phyloP scores from a whole-genome alignment of 2,329 filamentous ascomycete genomes.

The Aureobasidium sp. region DNA sequence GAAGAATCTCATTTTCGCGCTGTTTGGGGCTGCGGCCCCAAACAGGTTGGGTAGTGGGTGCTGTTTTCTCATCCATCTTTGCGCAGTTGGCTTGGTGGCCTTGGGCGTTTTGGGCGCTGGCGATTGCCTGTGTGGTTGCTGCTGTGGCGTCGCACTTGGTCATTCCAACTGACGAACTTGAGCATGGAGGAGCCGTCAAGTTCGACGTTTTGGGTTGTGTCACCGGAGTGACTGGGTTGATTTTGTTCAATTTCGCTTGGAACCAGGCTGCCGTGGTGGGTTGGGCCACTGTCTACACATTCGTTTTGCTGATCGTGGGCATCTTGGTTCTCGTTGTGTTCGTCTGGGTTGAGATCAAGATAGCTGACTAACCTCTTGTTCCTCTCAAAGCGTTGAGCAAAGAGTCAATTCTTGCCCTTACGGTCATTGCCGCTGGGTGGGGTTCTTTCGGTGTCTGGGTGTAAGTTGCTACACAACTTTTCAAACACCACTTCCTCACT shows the following conservation, averaged over 20 bases:
- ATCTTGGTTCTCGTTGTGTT: constrained; percentile 45
- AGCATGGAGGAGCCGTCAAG: neutral
- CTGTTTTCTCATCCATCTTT: constrained; percentile 26
- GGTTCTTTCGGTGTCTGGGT: neutral
- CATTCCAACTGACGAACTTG: constrained; percentile 20
- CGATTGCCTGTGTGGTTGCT: constrained; percentile 29
- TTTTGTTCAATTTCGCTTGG: constrained; percentile 61
- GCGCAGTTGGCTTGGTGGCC: constrained; percentile 19
- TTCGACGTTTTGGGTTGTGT: constrained; percentile 36
- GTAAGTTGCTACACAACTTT: too few species aligned
- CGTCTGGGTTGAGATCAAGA: constrained; percentile 38
- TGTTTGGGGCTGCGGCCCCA: constrained; percentile 29
- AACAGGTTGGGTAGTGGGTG: constrained; percentile 27
- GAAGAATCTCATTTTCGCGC: constrained; percentile 27
- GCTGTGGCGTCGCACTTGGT: constrained; percentile 29
- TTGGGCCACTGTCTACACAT: constrained; percentile 47
- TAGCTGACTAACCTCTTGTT: constrained; percentile 35
- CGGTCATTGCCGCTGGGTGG: neutral
- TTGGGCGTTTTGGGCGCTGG: constrained; percentile 35
- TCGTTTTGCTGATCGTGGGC: constrained; percentile 47
- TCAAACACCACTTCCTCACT: too few species aligned
- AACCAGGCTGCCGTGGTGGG: constrained; percentile 49
- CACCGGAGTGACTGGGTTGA: constrained; percentile 45
- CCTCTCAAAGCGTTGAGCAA: constrained; percentile 19
- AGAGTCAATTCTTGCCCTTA: constrained; percentile 17